phyloP scores from a whole-genome alignment of 495 filamentous ascomycete species.

The Hypoxylon crocopeplum region DNA sequence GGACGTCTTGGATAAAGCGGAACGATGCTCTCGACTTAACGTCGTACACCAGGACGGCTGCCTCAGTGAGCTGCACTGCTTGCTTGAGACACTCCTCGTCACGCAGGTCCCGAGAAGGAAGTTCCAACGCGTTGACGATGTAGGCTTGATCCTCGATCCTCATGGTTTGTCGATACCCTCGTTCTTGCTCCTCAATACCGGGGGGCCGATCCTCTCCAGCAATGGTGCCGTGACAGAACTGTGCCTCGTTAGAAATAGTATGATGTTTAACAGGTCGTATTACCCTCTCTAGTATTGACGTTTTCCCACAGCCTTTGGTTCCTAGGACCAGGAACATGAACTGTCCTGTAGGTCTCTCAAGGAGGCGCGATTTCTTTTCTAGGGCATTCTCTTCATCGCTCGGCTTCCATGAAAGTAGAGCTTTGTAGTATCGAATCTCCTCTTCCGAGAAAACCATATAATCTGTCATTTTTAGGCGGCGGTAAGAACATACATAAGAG shows the following conservation, averaged over 20 bases:
- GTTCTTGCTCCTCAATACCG: constrained; percentile 39
- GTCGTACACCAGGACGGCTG: constrained; percentile 49
- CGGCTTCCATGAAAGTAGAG: constrained; percentile 51
- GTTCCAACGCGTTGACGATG: constrained; percentile 48
- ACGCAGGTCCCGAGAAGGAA: constrained; percentile 44
- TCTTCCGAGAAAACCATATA: constrained; percentile 49
- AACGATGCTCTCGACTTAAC: constrained; percentile 46
- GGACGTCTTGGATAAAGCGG: constrained; percentile 33
- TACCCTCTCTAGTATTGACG: constrained; percentile 50
- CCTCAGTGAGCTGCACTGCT: constrained; percentile 50
- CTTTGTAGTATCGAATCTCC: constrained; percentile 51
- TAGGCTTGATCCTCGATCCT: constrained; percentile 41
- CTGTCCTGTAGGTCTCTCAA: constrained; percentile 39
- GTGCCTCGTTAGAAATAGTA: neutral
- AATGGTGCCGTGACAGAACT: constrained; percentile 46
- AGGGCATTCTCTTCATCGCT: constrained; percentile 7
- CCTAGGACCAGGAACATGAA: constrained; percentile 53
- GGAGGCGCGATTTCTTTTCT: constrained; percentile 5
- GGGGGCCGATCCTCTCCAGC: constrained; percentile 25
- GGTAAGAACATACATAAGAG: too few relatives aligned
- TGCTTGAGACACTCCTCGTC: constrained; percentile 43
- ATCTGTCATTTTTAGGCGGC: constrained; percentile 22
- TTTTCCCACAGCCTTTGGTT: constrained; percentile 50
- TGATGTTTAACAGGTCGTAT: neutral
- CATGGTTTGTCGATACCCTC: constrained; percentile 44